Conservation (phyloP, 495 filamentous ascomycete species). For the Aspergillus sclerotioniger region DNA sequence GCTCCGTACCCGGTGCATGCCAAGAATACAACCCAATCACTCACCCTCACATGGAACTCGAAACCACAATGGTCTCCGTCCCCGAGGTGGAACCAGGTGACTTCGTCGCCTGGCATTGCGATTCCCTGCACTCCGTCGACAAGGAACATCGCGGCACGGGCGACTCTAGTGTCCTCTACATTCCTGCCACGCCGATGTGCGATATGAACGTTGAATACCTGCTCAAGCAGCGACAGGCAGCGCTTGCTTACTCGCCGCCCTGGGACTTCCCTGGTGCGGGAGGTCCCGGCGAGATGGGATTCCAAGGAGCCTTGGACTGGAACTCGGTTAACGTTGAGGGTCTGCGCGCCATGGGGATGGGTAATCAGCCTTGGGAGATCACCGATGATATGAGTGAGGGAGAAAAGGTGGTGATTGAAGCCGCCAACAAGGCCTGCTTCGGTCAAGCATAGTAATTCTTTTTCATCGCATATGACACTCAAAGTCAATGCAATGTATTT, state of each 20-base stretch:
- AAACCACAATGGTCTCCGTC: conserved; percentile 72
- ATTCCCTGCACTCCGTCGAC: conserved; percentile 79
- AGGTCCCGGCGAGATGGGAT: conserved; percentile 46
- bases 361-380: conserved; percentile 46
- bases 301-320: conserved; percentile 41
- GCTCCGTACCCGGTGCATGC: conserved; percentile 69
- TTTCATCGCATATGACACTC: background rate
- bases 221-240: conserved; percentile 61
- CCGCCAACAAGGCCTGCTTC: conserved; percentile 58
- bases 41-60: conserved; percentile 76
- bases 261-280: conserved; percentile 63
- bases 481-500: background rate
- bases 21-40: conserved; percentile 71
- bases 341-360: conserved; percentile 59
- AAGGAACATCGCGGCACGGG: conserved; percentile 65
- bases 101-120: conserved; percentile 91
- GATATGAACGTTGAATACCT: conserved; percentile 70
- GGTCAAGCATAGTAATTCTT: conserved; percentile 8
- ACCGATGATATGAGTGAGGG: conserved; percentile 49
- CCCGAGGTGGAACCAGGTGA: conserved; percentile 78
- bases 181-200: conserved; percentile 79
- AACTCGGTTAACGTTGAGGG: conserved; percentile 43
- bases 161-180: conserved; percentile 83
- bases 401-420: conserved; percentile 53
- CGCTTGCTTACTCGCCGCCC: conserved; percentile 41